Conservation (phyloP, 305 asterid genomes). For the Rubia peregrina region DNA sequence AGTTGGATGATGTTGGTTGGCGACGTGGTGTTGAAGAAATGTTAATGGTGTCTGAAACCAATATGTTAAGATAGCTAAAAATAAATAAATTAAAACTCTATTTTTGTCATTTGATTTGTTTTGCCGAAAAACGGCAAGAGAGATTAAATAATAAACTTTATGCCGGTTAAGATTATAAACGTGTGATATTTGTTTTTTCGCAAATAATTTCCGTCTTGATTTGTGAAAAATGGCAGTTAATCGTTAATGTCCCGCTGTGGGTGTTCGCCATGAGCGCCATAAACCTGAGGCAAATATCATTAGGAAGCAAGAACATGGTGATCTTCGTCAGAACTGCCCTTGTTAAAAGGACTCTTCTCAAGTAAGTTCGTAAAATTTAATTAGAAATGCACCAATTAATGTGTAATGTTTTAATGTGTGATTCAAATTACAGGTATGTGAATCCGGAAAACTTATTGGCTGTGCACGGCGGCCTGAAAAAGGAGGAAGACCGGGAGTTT, state of each 20-base stretch:
- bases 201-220: background rate
- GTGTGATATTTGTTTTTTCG: no score
- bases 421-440: slow-evolving; percentile 37
- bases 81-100: no score
- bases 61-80: no score
- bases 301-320: slow-evolving; percentile 49
- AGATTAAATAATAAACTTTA: no score
- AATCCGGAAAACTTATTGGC: slow-evolving; percentile 49
- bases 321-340: slow-evolving; percentile 57
- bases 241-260: slow-evolving; percentile 75
- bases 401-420: background rate
- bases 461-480: slow-evolving; percentile 61
- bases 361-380: slow-evolving; percentile 29
- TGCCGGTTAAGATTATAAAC: no score
- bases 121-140: no score
- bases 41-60: no score
- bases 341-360: slow-evolving; percentile 68
- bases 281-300: slow-evolving; percentile 44
- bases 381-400: background rate
- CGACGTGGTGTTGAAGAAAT: no score
- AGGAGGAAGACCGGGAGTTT: slow-evolving; percentile 62
- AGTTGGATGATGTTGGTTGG: no score
- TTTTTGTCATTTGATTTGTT: no score
- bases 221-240: slow-evolving; percentile 43
- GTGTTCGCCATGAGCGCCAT: slow-evolving; percentile 55